These are phyloP conservation scores for Hypoxylon fuscum DNA, from an alignment of 495 filamentous ascomycete genomes.

Conservation along the genomic window DNA sequence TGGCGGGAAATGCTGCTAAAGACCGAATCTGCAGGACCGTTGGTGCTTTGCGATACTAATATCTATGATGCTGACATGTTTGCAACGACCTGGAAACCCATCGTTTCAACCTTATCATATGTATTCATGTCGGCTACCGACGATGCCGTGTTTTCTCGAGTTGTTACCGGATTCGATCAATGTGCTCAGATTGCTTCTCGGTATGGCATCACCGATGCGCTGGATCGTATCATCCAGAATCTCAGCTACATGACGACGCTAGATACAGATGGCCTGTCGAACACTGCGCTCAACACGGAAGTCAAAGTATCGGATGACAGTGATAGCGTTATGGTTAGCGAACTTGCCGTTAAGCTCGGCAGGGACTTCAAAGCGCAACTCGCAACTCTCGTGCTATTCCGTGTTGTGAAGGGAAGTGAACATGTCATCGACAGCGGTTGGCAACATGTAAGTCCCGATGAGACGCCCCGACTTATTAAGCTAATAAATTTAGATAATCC, in stretches of 20 bases:
- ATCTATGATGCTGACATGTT: slow-evolving; percentile 98
- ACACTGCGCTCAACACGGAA: slow-evolving; percentile 92
- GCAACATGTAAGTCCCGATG: slow-evolving; percentile 73
- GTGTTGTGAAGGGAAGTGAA: slow-evolving; percentile 86
- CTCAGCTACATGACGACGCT: slow-evolving; percentile 90
- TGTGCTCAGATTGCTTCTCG: slow-evolving; percentile 92
- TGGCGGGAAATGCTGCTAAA: slow-evolving; percentile 96
- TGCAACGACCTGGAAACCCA: slow-evolving; percentile 91
- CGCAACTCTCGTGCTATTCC: slow-evolving; percentile 92
- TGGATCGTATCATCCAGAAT: slow-evolving; percentile 91
- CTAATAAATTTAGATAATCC: slow-evolving; percentile 69
- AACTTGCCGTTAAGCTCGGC: slow-evolving; percentile 96
- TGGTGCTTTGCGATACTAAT: slow-evolving; percentile 88
- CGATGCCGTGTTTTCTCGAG: slow-evolving; percentile 92
- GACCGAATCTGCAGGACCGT: slow-evolving; percentile 74
- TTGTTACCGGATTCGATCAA: slow-evolving; percentile 94
- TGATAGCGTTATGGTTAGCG: slow-evolving; percentile 98
- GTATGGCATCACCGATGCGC: slow-evolving; percentile 81
- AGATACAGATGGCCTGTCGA: slow-evolving; percentile 75
- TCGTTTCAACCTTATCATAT: slow-evolving; percentile 93
- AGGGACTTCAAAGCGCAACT: slow-evolving; percentile 92
- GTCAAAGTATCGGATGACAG: slow-evolving; percentile 90
- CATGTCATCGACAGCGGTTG: slow-evolving; percentile 78
- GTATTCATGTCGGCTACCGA: slow-evolving; percentile 99
- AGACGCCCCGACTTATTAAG: slow-evolving; percentile 20